Conservation (phyloP, 441 rosid genomes). For the Theobroma grandiflorum region DNA sequence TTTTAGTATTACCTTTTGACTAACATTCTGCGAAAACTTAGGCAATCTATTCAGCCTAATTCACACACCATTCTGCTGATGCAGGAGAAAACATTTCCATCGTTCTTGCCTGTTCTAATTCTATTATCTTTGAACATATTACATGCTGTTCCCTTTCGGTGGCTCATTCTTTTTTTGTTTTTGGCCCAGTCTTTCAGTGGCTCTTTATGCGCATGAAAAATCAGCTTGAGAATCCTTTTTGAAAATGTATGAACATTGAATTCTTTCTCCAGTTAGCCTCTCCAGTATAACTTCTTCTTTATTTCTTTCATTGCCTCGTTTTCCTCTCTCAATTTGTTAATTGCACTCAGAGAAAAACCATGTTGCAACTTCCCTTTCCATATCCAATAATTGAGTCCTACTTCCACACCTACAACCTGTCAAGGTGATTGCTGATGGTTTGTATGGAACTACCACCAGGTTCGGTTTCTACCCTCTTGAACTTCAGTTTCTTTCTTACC, state of each 20-base stretch:
- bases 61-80: not conserved
- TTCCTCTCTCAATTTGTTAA: not conserved
- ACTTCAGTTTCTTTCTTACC: conserved; percentile 50
- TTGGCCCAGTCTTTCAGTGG: not conserved
- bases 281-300: not conserved
- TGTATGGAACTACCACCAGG: conserved; percentile 43
- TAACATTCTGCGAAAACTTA: not conserved
- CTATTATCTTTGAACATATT: too few relatives aligned
- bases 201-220: not conserved
- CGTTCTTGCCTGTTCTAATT: too few relatives aligned
- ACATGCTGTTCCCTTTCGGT: not conserved
- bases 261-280: too few relatives aligned
- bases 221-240: not conserved
- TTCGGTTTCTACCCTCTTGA: conserved; percentile 36
- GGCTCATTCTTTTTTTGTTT: not conserved
- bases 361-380: not conserved
- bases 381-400: not conserved
- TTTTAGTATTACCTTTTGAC: not conserved
- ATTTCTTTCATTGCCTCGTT: not conserved
- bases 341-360: not conserved
- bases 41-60: not conserved
- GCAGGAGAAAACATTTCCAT: too few relatives aligned
- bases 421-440: conserved; percentile 24
- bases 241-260: not conserved
- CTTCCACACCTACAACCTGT: not conserved